Conservation (phyloP, 2,329 filamentous ascomycete genomes). For the Meredithiella fracta region DNA sequence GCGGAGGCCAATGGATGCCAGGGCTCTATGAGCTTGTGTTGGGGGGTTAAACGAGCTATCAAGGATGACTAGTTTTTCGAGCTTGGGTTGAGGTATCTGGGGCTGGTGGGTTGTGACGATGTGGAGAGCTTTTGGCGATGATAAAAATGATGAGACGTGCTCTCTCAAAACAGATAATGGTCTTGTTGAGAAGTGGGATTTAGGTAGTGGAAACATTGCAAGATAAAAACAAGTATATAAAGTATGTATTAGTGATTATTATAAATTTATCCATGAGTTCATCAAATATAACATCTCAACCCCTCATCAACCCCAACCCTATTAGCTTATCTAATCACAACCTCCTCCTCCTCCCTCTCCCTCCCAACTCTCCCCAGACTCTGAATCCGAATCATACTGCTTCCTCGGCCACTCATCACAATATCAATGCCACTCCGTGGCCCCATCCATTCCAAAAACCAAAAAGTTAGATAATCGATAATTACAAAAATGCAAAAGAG, state of each 20-base stretch:
- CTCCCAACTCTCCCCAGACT: conserved; percentile 9
- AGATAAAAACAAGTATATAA: too few relatives aligned
- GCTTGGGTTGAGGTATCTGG: neutral
- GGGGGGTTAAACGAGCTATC: conserved; percentile 57
- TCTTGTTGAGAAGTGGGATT: too few relatives aligned
- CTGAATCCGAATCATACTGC: conserved; percentile 10
- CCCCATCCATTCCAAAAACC: conserved; percentile 75
- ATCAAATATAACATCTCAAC: too few relatives aligned
- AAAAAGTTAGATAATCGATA: conserved; percentile 81
- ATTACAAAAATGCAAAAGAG: conserved; percentile 89
- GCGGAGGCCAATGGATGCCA: neutral
- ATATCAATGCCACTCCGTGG: conserved; percentile 77
- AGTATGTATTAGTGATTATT: too few relatives aligned
- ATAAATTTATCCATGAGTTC: too few relatives aligned
- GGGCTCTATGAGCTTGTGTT: conserved; percentile 35
- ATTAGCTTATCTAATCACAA: neutral
- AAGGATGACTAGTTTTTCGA: conserved; percentile 34
- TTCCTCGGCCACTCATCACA: conserved; percentile 88
- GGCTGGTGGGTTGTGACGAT: neutral
- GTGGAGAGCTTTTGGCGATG: neutral
- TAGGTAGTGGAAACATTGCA: too few relatives aligned
- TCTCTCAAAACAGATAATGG: too few relatives aligned
- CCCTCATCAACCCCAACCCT: too few relatives aligned
- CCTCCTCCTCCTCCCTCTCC: neutral
- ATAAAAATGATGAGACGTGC: neutral